Conservation (phyloP, 2,329 filamentous ascomycete species). For the Aspergillus amoenus region DNA sequence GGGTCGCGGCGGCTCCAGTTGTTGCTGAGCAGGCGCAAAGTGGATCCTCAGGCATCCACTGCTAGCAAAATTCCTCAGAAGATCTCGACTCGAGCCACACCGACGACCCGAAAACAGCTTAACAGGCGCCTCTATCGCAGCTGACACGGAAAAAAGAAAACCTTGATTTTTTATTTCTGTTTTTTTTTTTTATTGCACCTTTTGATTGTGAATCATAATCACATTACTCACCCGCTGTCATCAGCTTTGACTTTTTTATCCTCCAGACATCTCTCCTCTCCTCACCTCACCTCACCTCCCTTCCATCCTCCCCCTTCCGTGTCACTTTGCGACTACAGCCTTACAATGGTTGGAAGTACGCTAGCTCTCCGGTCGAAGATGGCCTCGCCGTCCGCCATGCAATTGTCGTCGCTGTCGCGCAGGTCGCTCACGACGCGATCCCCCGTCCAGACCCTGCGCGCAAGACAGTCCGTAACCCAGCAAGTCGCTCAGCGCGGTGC, state of each 20-base stretch:
- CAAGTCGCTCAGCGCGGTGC: constrained; percentile 34
- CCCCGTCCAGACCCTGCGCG: constrained; percentile 23
- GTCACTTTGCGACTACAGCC: constrained; percentile 23
- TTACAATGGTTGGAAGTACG: constrained; percentile 37
- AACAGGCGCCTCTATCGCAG: constrained; percentile 12
- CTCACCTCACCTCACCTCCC: not conserved
- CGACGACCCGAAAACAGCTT: constrained; percentile 39
- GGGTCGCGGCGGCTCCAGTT: not conserved
- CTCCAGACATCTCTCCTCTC: constrained; percentile 6
- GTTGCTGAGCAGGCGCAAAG: not conserved
- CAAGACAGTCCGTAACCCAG: constrained; percentile 25
- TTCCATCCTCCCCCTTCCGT: constrained; percentile 3
- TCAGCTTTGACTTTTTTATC: not conserved
- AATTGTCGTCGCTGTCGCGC: constrained; percentile 38
- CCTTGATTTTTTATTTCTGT: constrained; percentile 14
- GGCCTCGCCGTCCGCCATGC: constrained; percentile 31
- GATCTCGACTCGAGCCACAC: constrained; percentile 26
- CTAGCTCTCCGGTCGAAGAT: constrained; percentile 35
- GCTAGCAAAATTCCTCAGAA: not conserved
- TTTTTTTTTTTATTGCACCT: constrained; percentile 10
- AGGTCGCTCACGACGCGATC: constrained; percentile 34
- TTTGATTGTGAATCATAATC: constrained; percentile 5
- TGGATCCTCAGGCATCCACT: constrained; percentile 9
- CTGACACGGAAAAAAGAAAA: constrained; percentile 12
- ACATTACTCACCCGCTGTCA: not conserved